phyloP scores from a whole-genome alignment of 2,329 filamentous ascomycete species.

The Dryadomyces quercivorus region DNA sequence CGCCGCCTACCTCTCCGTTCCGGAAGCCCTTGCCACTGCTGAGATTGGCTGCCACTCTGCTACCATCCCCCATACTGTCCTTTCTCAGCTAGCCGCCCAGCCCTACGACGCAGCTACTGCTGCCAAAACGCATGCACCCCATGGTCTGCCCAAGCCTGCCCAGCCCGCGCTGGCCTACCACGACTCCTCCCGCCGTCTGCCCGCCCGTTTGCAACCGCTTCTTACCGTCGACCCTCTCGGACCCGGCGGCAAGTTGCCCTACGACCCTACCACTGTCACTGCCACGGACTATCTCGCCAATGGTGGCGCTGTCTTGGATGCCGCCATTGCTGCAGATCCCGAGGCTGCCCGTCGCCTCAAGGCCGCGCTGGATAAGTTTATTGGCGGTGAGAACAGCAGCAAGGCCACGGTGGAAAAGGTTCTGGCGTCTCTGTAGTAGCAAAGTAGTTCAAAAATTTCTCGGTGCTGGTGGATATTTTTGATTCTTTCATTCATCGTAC shows the following conservation, averaged over 20 bases:
- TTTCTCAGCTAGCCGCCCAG: constrained; percentile 22
- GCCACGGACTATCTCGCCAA: constrained; percentile 34
- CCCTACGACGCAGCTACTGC: constrained; percentile 17
- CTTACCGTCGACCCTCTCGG: constrained; percentile 26
- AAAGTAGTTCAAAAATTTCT: neutral
- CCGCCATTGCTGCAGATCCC: constrained; percentile 27
- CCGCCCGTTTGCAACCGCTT: constrained; percentile 23
- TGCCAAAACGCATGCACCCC: constrained; percentile 22
- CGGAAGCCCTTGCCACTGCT: constrained; percentile 32
- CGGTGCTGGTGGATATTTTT: too few species aligned
- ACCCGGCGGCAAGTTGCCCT: constrained; percentile 18
- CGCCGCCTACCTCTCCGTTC: constrained; percentile 29
- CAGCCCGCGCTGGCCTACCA: constrained; percentile 27
- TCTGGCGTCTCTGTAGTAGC: constrained; percentile 9
- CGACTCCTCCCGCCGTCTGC: constrained; percentile 18
- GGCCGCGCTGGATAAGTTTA: constrained; percentile 28
- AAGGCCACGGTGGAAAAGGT: constrained; percentile 18
- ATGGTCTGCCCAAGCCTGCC: constrained; percentile 25
- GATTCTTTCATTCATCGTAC: neutral
- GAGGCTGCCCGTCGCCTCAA: constrained; percentile 23
- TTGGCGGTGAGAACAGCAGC: constrained; percentile 17
- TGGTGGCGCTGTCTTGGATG: constrained; percentile 27
- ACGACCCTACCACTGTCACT: constrained; percentile 12
- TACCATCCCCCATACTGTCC: constrained; percentile 27
- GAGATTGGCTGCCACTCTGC: constrained; percentile 34